These are phyloP conservation scores for Nephelium lappaceum DNA, from an alignment of 345 rosid species.

Conservation along the genomic window DNA sequence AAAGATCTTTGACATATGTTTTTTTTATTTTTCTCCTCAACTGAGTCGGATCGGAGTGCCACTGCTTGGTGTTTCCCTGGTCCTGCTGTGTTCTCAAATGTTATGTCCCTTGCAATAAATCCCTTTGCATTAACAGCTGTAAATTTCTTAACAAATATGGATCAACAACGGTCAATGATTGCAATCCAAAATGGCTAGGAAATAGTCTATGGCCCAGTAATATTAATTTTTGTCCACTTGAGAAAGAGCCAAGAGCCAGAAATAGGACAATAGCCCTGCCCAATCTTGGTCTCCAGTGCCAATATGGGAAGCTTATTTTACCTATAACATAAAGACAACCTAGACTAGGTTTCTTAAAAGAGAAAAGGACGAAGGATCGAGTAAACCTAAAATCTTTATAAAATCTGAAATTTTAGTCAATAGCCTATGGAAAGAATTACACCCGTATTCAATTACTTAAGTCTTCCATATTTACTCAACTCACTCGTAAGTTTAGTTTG, in stretches of 20 bases:
- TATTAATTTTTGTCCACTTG: not conserved
- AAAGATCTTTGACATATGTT: no score
- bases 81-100: conserved; percentile 87
- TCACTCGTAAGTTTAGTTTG: no score
- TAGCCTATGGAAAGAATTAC: no score
- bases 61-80: conserved; percentile 85
- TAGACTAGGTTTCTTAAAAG: not conserved
- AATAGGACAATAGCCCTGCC: not conserved
- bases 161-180: not conserved
- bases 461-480: no score
- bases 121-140: conserved; percentile 91
- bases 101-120: conserved; percentile 74
- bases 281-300: not conserved
- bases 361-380: not conserved
- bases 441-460: no score
- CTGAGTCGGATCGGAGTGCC: conserved; percentile 78
- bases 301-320: not conserved
- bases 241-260: not conserved
- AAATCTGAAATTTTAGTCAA: no score
- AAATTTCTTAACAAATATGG: conserved; percentile 3
- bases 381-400: no score
- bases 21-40: no score
- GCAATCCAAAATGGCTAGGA: not conserved
- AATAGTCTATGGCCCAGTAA: not conserved
- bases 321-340: not conserved